Evolutionary conservation across 805 yeast species (phyloP).

Genomic region (Clavispora santaluciae): DNA sequence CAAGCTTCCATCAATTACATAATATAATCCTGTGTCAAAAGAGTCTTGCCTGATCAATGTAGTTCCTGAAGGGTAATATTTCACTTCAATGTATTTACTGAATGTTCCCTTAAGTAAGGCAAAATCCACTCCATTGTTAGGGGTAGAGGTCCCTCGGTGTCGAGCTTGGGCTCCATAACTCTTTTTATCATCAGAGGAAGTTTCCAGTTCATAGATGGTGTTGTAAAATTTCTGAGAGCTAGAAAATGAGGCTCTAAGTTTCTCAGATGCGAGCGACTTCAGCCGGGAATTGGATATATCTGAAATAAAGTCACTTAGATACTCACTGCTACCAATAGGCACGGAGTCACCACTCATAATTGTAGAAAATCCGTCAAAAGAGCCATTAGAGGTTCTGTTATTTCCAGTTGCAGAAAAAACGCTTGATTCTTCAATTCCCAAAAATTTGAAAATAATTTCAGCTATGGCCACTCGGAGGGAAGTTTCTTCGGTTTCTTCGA

Average conservation of each 20-base stretch:
- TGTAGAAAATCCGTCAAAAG: constrained; percentile 25
- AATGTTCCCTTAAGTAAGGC: constrained; percentile 53
- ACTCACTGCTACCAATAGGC: constrained; percentile 9
- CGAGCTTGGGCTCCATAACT: background rate
- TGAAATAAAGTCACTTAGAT: constrained; percentile 16
- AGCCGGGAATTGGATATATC: background rate
- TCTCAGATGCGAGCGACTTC: background rate
- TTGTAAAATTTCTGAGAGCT: constrained; percentile 24
- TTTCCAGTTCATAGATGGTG: constrained; percentile 23
- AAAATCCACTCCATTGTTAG: constrained; percentile 29
- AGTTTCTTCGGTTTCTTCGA: constrained; percentile 67
- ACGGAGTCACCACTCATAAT: constrained; percentile 14
- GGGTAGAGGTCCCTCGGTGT: background rate
- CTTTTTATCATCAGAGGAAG: background rate
- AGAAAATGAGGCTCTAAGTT: constrained; percentile 3
- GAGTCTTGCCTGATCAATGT: constrained; percentile 60
- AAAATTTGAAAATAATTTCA: constrained; percentile 61
- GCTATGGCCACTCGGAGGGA: constrained; percentile 59
- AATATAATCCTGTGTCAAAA: constrained; percentile 69
- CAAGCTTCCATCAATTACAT: constrained; percentile 72
- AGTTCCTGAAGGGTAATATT: constrained; percentile 48
- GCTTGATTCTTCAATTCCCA: constrained; percentile 60
- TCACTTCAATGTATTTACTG: constrained; percentile 54
- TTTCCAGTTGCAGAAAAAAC: too few relatives aligned
- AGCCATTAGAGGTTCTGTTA: constrained; percentile 34